Base-by-base conservation (phyloP, 257 asterid genomes). In the Lycium barbarum region DNA sequence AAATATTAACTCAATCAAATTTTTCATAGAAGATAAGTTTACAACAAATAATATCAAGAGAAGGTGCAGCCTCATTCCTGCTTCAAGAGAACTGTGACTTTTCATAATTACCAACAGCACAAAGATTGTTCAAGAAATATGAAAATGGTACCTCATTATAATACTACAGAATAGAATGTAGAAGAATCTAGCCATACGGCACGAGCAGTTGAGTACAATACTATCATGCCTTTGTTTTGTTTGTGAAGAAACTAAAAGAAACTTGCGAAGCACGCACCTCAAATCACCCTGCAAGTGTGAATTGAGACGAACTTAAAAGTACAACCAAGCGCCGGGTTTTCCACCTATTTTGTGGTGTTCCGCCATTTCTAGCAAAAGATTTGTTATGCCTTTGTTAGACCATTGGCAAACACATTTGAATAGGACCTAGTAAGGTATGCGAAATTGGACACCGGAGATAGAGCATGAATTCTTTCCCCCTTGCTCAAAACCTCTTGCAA, bases 401-500 rank as follows among this genome's bases (percentile, higher is more conserved):
- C 88, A 84, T 89, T 91, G 36, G 95, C 91, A 85, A 88, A 95
- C 70, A 95, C 98, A 90, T 95, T 95, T 17, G 97, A 93, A 86
- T 94, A 95, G 58, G 97, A 92, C 89, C 91, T 91, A 81, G 98
- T 95, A 53, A 95, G 86, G 87, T 95, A 94, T 0, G 98, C 91
- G 78, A 95, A 95, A 90, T 94, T 95, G 89, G 93, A 90, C 88
- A 93, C 89, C 6, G 98, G 98, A 43, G 96, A 89, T 80, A 94
- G 86, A 81, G 95, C 88, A 85, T 93, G 94, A 88, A 94, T 91
- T 85, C 92, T 88, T 88, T 93, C 96, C 51, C 98, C 98, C 88
- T 89, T 95, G 93, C 87, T 93, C 72, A 95, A 86, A 65, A 94
- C 93, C 78, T 91, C 93, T 53, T 88, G 87, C 92, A 95, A 88